Percentiles rank a stretch among this genome's conserved stretches.
Evolutionary conservation across 108 stramenopile genomes (phyloP).

Genomic region (Pseudonitzschia pungens): DNA sequence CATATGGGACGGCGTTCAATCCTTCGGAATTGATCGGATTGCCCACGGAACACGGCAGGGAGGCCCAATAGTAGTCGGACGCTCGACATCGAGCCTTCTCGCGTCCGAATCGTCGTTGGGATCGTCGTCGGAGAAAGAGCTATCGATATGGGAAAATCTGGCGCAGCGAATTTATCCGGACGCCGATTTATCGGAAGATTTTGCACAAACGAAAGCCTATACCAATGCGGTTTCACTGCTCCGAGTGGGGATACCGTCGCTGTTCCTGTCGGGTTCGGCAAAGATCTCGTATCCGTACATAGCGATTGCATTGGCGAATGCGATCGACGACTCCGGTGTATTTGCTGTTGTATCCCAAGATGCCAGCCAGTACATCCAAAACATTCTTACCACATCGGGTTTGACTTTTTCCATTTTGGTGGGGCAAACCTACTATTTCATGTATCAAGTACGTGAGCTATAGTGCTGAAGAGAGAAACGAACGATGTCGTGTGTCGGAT

Average conservation of each 20-base stretch:
- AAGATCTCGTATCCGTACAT: constrained; percentile 55
- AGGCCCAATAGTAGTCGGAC: neutral
- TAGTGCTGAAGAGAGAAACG: neutral
- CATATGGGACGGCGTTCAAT: constrained; percentile 5
- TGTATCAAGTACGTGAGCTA: constrained; percentile 55
- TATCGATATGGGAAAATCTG: constrained; percentile 28
- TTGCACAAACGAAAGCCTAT: constrained; percentile 18
- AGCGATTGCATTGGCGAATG: constrained; percentile 47
- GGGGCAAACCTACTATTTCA: constrained; percentile 88
- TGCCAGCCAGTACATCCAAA: constrained; percentile 86
- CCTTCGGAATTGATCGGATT: constrained; percentile 1
- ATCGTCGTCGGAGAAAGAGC: constrained; percentile 1
- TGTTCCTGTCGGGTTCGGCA: constrained; percentile 50
- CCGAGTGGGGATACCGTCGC: constrained; percentile 59
- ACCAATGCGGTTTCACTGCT: constrained; percentile 39
- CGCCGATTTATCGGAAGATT: constrained; percentile 15
- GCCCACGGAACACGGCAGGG: neutral
- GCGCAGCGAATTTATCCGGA: constrained; percentile 19
- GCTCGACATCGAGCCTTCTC: neutral
- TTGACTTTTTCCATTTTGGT: constrained; percentile 78
- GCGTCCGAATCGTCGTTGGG: neutral
- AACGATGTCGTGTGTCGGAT: too few species aligned
- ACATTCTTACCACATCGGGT: constrained; percentile 73
- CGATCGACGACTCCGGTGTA: constrained; percentile 76
- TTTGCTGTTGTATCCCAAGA: constrained; percentile 81